Evolutionary conservation across 176 grass and related monocot genomes (phyloP).

Genomic region (Oryza coarctata): DNA sequence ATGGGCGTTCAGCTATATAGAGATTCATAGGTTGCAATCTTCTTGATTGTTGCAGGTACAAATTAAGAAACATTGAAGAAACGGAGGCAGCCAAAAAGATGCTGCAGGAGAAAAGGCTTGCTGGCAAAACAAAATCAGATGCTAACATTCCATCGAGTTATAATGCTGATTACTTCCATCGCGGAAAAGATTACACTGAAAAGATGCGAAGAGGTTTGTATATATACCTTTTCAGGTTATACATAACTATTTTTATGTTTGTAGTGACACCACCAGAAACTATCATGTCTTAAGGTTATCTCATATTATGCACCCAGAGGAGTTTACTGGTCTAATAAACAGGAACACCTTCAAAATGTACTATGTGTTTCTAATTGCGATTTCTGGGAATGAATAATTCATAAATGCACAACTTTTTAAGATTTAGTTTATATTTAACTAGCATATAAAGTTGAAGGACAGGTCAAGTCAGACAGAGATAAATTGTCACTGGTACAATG

Average conservation of each 20-base stretch:
- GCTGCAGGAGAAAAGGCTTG: constrained; percentile 93
- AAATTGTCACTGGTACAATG: background rate
- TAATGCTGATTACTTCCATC: constrained; percentile 91
- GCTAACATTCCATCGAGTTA: constrained; percentile 89
- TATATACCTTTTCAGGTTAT: background rate
- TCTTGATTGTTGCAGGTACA: constrained; percentile 59
- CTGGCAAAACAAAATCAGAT: constrained; percentile 77
- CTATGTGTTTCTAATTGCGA: background rate
- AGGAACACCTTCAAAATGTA: background rate
- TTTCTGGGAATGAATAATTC: background rate
- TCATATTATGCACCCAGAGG: background rate
- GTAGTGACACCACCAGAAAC: background rate
- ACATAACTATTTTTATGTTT: background rate
- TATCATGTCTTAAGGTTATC: background rate
- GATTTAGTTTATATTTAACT: background rate
- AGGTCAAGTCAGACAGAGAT: background rate
- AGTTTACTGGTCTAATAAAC: background rate
- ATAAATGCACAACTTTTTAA: background rate
- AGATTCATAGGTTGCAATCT: background rate
- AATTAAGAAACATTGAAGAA: constrained; percentile 96
- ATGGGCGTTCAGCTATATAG: background rate
- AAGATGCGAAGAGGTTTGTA: constrained; percentile 85
- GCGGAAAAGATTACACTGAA: constrained; percentile 86
- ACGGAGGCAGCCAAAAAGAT: constrained; percentile 94
- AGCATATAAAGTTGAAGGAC: background rate